Conservation (phyloP, 352 stramenopile species). For the Globisporangium okanoganense region DNA sequence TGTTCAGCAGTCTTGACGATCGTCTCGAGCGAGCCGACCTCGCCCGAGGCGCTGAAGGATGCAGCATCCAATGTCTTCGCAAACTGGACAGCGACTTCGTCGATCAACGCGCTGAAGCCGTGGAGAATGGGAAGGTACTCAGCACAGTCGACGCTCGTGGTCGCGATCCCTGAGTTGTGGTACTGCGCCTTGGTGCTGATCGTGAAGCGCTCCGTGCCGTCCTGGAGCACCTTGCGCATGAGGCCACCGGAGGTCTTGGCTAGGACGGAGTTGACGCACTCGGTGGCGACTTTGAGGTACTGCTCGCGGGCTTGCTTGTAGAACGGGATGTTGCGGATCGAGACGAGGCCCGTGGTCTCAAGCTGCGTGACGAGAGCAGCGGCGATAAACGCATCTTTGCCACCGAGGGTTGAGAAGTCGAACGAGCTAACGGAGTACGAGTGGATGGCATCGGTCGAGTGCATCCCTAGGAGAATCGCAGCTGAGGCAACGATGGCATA, state of each 20-base stretch:
- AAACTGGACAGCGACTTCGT: neutral
- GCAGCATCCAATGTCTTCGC: neutral
- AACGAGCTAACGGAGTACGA: neutral
- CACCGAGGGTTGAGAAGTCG: neutral
- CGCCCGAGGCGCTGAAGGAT: neutral
- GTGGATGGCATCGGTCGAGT: neutral
- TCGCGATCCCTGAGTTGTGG: constrained; percentile 10
- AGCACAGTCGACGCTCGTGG: constrained; percentile 8
- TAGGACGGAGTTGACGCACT: constrained; percentile 8
- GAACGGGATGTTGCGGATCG: constrained; percentile 18
- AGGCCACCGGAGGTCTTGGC: neutral
- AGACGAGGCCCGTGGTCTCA: constrained; percentile 15
- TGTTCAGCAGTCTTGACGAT: constrained; percentile 14
- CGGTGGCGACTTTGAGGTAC: constrained; percentile 14
- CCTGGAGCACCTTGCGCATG: constrained; percentile 15
- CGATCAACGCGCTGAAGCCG: neutral
- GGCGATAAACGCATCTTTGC: neutral
- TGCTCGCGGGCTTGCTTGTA: constrained; percentile 13
- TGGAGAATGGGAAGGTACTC: constrained; percentile 6
- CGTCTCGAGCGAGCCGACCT: constrained; percentile 10
- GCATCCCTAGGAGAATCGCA: neutral
- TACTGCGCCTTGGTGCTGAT: constrained; percentile 25
- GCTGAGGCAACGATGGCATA: neutral
- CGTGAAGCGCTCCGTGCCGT: constrained; percentile 19
- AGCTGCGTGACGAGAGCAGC: constrained; percentile 12